A percentile compares a stretch with the other conserved stretches of the same genome.
Conservation (phyloP, 345 rosid genomes). For the Corchorus olitorius region DNA sequence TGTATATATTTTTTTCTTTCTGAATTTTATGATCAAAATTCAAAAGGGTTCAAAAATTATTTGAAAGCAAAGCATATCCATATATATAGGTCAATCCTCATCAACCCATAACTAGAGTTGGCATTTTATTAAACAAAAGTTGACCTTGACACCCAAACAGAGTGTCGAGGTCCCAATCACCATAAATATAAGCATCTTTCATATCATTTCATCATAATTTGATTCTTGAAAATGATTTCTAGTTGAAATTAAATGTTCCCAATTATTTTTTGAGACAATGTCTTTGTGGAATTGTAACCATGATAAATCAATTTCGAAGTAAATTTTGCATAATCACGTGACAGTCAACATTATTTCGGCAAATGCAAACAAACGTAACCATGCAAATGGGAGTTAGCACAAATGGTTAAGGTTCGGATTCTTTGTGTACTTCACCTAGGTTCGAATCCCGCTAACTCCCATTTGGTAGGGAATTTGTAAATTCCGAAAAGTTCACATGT, state of each 20-base stretch:
- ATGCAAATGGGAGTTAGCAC: too few relatives aligned
- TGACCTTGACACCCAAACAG: not conserved
- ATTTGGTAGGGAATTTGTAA: too few relatives aligned
- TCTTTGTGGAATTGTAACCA: not conserved
- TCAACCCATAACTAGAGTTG: not conserved
- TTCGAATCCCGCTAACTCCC: too few relatives aligned
- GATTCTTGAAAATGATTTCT: constrained; percentile 3
- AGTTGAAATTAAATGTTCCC: not conserved
- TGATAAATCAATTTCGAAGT: not conserved
- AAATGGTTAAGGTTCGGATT: too few relatives aligned
- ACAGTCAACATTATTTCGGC: not conserved
- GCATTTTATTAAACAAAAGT: not conserved
- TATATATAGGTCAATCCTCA: too few relatives aligned
- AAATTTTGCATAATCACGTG: not conserved
- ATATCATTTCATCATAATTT: not conserved
- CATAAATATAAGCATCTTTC: not conserved
- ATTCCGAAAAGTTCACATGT: too few relatives aligned
- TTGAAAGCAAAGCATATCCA: not conserved
- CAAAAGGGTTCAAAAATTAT: too few relatives aligned
- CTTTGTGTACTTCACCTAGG: too few relatives aligned
- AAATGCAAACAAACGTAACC: too few relatives aligned
- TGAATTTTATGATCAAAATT: too few relatives aligned
- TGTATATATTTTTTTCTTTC: too few relatives aligned
- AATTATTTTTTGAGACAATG: not conserved
- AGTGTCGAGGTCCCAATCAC: not conserved